Conservation (phyloP, 1,284 basidiomycete genomes). For the Vanrija humicola region DNA sequence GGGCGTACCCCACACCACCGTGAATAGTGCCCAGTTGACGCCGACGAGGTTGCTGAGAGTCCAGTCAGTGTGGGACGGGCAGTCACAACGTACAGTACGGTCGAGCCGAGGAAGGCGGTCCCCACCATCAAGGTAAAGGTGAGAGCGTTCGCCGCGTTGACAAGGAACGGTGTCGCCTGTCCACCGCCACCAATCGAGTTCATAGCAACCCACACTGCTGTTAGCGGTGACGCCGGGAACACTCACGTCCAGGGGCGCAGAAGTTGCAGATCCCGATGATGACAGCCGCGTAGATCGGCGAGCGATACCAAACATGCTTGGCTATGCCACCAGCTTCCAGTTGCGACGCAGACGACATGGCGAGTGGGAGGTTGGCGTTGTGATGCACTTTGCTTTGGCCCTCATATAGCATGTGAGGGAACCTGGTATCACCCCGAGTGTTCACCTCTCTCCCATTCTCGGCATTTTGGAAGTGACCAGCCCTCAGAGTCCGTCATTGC, state of each 20-base stretch:
- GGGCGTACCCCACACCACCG: conserved; percentile 25
- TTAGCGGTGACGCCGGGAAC: background rate
- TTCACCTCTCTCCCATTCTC: no score
- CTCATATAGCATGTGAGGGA: no score
- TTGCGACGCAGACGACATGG: no score
- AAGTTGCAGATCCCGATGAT: conserved; percentile 22
- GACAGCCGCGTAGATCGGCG: background rate
- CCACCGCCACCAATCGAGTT: conserved; percentile 42
- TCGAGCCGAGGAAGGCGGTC: conserved; percentile 3
- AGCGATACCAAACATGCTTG: conserved; percentile 1
- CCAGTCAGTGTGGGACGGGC: background rate
- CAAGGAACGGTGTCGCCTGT: conserved; percentile 24
- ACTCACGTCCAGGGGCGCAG: conserved; percentile 14
- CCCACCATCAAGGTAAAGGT: conserved; percentile 40
- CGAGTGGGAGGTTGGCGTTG: no score
- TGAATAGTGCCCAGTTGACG: conserved; percentile 4
- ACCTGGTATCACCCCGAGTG: no score
- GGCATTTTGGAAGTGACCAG: no score
- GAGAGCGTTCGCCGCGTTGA: conserved; percentile 41
- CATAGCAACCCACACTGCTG: conserved; percentile 42
- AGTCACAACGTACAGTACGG: background rate
- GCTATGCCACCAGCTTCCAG: no score
- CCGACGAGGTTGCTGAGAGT: conserved; percentile 1
- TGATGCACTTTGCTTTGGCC: no score
- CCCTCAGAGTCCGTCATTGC: no score